Evolutionary conservation across 495 filamentous ascomycete species (phyloP), one percentile per base, ranked within the genome.

Genomic region (Penicillium chermesinum): DNA sequence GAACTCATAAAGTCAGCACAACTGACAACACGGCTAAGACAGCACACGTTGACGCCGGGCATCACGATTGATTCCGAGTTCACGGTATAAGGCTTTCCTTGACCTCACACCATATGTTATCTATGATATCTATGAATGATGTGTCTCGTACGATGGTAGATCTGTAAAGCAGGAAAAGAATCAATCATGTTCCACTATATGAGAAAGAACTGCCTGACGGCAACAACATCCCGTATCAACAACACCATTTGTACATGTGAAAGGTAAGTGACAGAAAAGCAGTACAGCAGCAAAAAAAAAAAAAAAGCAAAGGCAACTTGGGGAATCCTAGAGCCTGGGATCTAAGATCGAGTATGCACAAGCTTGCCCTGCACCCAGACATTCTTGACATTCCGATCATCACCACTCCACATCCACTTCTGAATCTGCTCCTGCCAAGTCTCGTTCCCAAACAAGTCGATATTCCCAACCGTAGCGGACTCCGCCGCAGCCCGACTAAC

Each of bases 351-450:
- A 17, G 22, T n/a, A 37, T 93, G 88, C 35, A 95, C 90, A 65
- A 88, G 62, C 57, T 81, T 64, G 2, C 60, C 60, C 1, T 37
- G 39, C 44, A 95, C 88, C 88, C 87, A 96, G 2, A 96, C 91
- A 53, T 70, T 80, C 58, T 69, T 71, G 0, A 86, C 86, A 67
- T 95, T 95, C 49, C 90, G 66, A 65, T 95, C 90, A 74, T 95
- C 89, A 0, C 90, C 91, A 51, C 79, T 84, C 70, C 82, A 96
- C 34, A 95, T 73, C 91, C 91, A 96, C 74, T 96, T 96, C 25
- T 86, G 82, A 16, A 95, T 62, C 59, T 72, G 77, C 48, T 95
- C 87, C 37, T 81, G 74, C 88, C 85, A 89, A 6, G 43, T 78
- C 75, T 96, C 90, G 70, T 78, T 84, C 6, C 88, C 88, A 74